phyloP scores from a whole-genome alignment of 2,329 filamentous ascomycete genomes.

The Exophiala alcalophila region DNA sequence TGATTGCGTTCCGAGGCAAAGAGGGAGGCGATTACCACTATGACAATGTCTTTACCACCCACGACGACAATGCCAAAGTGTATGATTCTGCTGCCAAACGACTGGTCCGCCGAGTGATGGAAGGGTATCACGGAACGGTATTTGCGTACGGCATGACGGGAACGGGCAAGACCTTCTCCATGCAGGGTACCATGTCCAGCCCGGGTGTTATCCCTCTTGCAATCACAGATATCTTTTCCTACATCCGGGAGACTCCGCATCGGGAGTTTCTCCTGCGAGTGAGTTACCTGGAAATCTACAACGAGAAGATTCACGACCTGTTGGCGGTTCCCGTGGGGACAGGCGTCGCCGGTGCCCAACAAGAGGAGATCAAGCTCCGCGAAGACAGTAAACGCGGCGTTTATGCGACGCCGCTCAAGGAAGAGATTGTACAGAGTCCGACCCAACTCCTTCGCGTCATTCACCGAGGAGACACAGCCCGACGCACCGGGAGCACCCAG shows the following conservation, averaged over 20 bases:
- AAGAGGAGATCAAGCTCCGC: slow-evolving; percentile 92
- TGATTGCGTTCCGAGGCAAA: slow-evolving; percentile 80
- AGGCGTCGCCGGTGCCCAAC: slow-evolving; percentile 50
- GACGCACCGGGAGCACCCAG: slow-evolving; percentile 89
- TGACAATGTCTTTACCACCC: slow-evolving; percentile 93
- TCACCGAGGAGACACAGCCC: slow-evolving; percentile 84
- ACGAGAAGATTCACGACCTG: slow-evolving; percentile 93
- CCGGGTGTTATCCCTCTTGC: slow-evolving; percentile 95
- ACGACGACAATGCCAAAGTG: slow-evolving; percentile 90
- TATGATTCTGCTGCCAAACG: slow-evolving; percentile 94
- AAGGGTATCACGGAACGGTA: slow-evolving; percentile 96
- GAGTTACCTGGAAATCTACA: slow-evolving; percentile 98
- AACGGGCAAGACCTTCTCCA: slow-evolving; percentile 97
- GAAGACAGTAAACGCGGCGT: slow-evolving; percentile 96
- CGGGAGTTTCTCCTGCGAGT: slow-evolving; percentile 92
- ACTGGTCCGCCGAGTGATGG: slow-evolving; percentile 93
- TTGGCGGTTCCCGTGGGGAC: slow-evolving; percentile 69
- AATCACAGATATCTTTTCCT: slow-evolving; percentile 98
- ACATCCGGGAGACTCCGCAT: slow-evolving; percentile 93
- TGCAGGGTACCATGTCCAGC: slow-evolving; percentile 95
- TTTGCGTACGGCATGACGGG: slow-evolving; percentile 97
- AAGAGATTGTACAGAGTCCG: slow-evolving; percentile 97
- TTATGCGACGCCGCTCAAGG: slow-evolving; percentile 92
- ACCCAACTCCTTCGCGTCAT: slow-evolving; percentile 94
- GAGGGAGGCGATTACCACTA: slow-evolving; percentile 93